phyloP scores from a whole-genome alignment of 108 stramenopile species.

The Conticribra weissflogii region DNA sequence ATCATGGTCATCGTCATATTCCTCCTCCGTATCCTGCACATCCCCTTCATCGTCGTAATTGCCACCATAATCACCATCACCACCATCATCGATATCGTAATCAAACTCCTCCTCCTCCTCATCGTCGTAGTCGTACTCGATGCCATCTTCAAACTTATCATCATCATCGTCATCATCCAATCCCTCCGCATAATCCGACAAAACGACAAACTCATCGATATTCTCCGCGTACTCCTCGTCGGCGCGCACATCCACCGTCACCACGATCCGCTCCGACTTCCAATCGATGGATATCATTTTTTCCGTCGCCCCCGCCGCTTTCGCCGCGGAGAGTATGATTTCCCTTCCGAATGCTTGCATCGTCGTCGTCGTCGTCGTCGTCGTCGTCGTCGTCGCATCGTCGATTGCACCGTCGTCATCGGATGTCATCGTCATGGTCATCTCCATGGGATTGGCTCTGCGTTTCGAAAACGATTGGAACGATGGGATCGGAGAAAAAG shows the following conservation, averaged over 20 bases:
- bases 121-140: constrained; percentile 14
- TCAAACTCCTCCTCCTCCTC: constrained; percentile 27
- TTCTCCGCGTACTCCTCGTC: constrained; percentile 26
- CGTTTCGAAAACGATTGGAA: too few species aligned
- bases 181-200: constrained; percentile 10
- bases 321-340: constrained; percentile 24
- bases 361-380: too few species aligned
- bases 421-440: too few species aligned
- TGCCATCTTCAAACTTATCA: constrained; percentile 16
- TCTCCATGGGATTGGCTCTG: too few species aligned
- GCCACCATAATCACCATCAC: constrained; percentile 18
- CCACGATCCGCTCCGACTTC: constrained; percentile 60
- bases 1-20: too few species aligned
- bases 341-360: constrained; percentile 14
- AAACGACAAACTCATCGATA: constrained; percentile 2
- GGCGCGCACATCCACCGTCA: constrained; percentile 53
- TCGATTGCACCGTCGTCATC: too few species aligned
- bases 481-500: too few species aligned
- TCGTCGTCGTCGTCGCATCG: too few species aligned
- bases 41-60: neutral
- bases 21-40: neutral
- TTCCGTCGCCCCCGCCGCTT: constrained; percentile 27
- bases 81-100: constrained; percentile 13
- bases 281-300: constrained; percentile 59
- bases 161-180: constrained; percentile 30